Base-by-base conservation (phyloP, 208 protist species). In the Trypanosoma boissoni region DNA sequence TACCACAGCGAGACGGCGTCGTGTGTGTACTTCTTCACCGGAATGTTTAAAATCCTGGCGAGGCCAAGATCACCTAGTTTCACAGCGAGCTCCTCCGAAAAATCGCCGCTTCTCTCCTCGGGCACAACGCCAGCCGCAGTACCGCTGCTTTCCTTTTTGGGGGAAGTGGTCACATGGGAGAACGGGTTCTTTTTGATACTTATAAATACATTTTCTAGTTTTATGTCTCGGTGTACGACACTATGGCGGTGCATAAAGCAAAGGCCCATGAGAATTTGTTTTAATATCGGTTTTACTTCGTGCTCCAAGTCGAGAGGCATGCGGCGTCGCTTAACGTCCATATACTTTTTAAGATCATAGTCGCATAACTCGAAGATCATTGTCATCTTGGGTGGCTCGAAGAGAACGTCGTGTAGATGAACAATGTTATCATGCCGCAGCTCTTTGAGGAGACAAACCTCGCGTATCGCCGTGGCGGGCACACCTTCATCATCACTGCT, bases 301-400 rank as follows among this genome's bases (percentile, higher is more conserved):
- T 55, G 51, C 26, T 84, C 50, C 1, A 78, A 41, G 34, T 86
- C 74, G 16, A 86, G 51, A 14, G 66, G n/a, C 9, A 58, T 45
- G 34, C 68, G 32, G 36, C 53, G 51, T 1, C 58, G 34, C 1
- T 80, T 68, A 18, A 56, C 63, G 34, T 98, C 94, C 58, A 99
- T 79, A 64, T 96, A 99, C 50, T 96, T 91, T 68, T 98, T 99
- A 52, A 99, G 59, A 57, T 99, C 98, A 55, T 90, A 88, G 43
- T 99, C 96, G 45, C 98, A 83, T 63, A 91, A 97, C 78, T 99
- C 98, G 56, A 99, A 99, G 7, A 99, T 96, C 45, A 99, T 77
- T 3, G 94, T 98, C 16, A 99, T 91, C 61, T 98, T 98, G 0
- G 92, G 92, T n/a, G 97, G 79, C 16, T 92, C 92, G 60, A 99